phyloP scores from a whole-genome alignment of 495 filamentous ascomycete genomes.

The Podospora didyma region DNA sequence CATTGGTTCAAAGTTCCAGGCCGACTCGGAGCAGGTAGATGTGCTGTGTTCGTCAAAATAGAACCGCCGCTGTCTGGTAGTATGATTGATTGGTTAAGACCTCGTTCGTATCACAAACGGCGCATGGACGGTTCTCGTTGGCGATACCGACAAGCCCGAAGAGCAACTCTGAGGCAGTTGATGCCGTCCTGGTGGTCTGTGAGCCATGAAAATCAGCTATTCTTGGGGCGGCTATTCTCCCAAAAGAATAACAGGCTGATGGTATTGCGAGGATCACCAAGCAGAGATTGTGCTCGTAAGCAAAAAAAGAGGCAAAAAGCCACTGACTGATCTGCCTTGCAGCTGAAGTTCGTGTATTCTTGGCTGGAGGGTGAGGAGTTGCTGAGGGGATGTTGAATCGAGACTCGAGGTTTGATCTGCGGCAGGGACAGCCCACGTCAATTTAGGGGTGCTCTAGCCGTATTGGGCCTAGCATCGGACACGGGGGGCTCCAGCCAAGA shows the following conservation, averaged over 20 bases:
- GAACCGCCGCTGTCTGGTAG: too few relatives aligned
- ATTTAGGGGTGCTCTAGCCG: background rate
- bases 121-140: background rate
- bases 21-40: too few relatives aligned
- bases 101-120: background rate
- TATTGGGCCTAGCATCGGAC: background rate
- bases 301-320: background rate
- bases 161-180: constrained; percentile 3
- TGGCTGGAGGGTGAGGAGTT: background rate
- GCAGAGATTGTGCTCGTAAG: background rate
- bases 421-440: constrained; percentile 9
- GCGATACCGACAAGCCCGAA: background rate
- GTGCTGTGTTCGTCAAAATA: too few relatives aligned
- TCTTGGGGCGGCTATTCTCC: constrained; percentile 3
- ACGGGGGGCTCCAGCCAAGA: constrained; percentile 11
- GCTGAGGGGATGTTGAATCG: background rate
- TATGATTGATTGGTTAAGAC: too few relatives aligned
- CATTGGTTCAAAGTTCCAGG: too few relatives aligned
- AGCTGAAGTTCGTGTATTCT: too few relatives aligned
- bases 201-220: background rate
- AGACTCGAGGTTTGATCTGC: constrained; percentile 11
- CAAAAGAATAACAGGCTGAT: constrained; percentile 14
- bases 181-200: constrained; percentile 1
- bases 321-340: too few relatives aligned
- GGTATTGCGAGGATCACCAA: constrained; percentile 16